Base-by-base conservation (phyloP, 805 yeast genomes). In the Candida alai region DNA sequence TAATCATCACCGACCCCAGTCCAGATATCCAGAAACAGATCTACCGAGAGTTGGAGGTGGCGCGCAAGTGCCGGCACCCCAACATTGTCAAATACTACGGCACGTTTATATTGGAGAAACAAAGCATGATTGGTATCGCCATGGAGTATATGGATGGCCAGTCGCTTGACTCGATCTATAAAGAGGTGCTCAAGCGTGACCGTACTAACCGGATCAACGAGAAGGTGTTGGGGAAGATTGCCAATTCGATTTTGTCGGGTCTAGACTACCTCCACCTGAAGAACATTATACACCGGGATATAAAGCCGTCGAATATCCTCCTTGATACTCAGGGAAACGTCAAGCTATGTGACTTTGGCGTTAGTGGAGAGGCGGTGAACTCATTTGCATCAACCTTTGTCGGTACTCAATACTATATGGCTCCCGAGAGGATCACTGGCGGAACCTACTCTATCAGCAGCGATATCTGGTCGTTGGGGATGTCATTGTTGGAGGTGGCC, bases 101-200 rank as follows among this genome's bases (percentile, higher is more conserved):
- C 6, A 88, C 96, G 43, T 93, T 85, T 51, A 68, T 85, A 44
- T 80, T 84, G 47, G 85, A 81, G 49, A 73, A 74, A 37, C 78
- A 74, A 41, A 84, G 88, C 19, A 77, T 88, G 51, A 88, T 93
- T 25, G 88, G 85, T 46, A 93, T 93, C 19, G 87, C 96, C 30
- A 93, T 93, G 97, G 98, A 93, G 58, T 93, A 77, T 56, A 93
- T 95, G 88, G 96, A 88, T 17, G 97, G 97, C 1, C 75, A 78
- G 27, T 86, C 96, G 3, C 61, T 93, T 40, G 97, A 93, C 51
- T 87, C 96, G 2, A 78, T 90, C n/a, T 88, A 90, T 62, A 81
- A 82, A 48, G 73, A 78, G 36, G 84, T 88, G 28, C 71, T 79
- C 31, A 64, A 68, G 25, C 66, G 84, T 35, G 71, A 66, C 43